phyloP scores from a whole-genome alignment of 2,329 filamentous ascomycete species.

The Paraconiothyrium brasiliense region DNA sequence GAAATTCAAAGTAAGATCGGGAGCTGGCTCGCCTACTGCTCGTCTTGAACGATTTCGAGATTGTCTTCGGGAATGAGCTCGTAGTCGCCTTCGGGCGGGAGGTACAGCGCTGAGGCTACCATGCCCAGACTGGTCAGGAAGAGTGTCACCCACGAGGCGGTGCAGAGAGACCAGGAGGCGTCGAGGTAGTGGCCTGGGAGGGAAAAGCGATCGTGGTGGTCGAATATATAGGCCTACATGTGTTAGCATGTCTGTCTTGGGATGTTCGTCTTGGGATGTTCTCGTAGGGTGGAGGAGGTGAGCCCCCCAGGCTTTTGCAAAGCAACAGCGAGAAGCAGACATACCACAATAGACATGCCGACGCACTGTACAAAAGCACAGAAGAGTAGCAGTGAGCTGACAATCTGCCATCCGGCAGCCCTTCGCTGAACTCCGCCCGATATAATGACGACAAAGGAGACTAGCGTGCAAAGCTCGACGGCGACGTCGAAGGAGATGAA shows the following conservation, averaged over 20 bases:
- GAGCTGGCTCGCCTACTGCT: slow-evolving; percentile 38
- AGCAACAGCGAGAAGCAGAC: slow-evolving; percentile 43
- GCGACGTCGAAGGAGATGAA: slow-evolving; percentile 85
- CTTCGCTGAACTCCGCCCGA: slow-evolving; percentile 81
- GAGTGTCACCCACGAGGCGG: slow-evolving; percentile 66
- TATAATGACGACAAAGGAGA: slow-evolving; percentile 80
- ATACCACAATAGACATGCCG: slow-evolving; percentile 84
- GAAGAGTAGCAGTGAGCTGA: slow-evolving; percentile 71
- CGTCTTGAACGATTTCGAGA: slow-evolving; percentile 39
- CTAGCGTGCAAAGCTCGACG: slow-evolving; percentile 81
- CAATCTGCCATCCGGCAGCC: slow-evolving; percentile 82
- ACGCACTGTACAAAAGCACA: slow-evolving; percentile 75
- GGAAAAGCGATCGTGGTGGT: slow-evolving; percentile 84
- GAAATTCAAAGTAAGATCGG: background rate
- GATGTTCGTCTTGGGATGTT: background rate
- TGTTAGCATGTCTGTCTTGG: slow-evolving; percentile 15
- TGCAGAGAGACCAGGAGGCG: slow-evolving; percentile 77
- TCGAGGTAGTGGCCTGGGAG: slow-evolving; percentile 80
- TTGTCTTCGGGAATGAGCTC: slow-evolving; percentile 69
- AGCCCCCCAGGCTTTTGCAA: background rate
- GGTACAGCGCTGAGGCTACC: slow-evolving; percentile 70
- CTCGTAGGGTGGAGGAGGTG: background rate
- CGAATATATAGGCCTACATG: slow-evolving; percentile 78
- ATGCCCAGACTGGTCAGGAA: slow-evolving; percentile 66
- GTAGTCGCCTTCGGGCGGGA: slow-evolving; percentile 87